Evolutionary conservation across 2,329 filamentous ascomycete genomes (phyloP).

Genomic region (Trichoderma breve): DNA sequence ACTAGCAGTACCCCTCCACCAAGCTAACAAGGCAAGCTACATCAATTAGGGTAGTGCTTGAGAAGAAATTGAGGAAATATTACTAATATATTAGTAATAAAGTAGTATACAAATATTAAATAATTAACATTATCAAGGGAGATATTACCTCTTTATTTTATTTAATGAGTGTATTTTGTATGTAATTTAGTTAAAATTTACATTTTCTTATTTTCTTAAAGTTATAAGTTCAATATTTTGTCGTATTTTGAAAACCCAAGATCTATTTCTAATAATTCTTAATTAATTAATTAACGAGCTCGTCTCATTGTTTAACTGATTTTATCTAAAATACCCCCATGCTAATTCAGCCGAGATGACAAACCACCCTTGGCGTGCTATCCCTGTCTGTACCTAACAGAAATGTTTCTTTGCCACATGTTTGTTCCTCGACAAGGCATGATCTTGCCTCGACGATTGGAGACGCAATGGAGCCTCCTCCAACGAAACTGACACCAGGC

Average conservation of each 20-base stretch:
- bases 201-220: background rate
- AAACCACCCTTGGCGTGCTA: background rate
- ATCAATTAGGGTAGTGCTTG: background rate
- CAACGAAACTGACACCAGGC: constrained; percentile 2
- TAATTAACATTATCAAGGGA: background rate
- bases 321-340: background rate
- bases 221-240: background rate
- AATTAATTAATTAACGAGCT: background rate
- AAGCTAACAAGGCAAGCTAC: background rate
- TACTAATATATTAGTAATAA: background rate
- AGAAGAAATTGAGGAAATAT: background rate
- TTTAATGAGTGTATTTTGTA: background rate
- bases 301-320: background rate
- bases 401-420: background rate
- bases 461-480: constrained; percentile 10
- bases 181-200: background rate
- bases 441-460: background rate
- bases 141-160: background rate
- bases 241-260: background rate
- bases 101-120: background rate
- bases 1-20: constrained; percentile 10
- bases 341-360: background rate
- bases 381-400: background rate
- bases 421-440: background rate
- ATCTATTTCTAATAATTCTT: background rate